Base-by-base conservation (phyloP, 768 basidiomycete genomes). In the Gymnopilus junonius region DNA sequence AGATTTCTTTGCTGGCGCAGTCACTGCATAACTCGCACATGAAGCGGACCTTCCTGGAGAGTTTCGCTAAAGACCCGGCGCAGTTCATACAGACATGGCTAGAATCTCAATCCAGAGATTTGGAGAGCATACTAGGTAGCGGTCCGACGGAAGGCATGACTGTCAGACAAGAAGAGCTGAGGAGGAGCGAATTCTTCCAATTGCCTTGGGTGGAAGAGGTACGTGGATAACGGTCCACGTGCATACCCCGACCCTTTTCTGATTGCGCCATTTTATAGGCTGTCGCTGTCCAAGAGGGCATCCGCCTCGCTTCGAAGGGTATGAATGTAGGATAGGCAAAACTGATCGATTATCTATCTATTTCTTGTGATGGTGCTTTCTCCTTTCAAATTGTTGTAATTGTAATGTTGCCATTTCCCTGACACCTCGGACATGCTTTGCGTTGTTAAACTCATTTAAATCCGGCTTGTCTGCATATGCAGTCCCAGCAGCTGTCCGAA, bases 141-240 rank as follows among this genome's bases (percentile, higher is more conserved):
- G 94, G 94, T 1, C 87, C 91, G 2, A 89, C 87, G 39, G 91
- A 93, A 66, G 91, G 91, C 27, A 82, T 86, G 71, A 88, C 88
- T 2, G 84, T 96, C 10, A 79, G 92, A n/a, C 92, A 93, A 61
- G 95, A 97, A 67, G 95, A 97, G 72, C 77, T 97, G 58, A 85
- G 89, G 64, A 79, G 94, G 55, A 95, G 92, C 70, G 95, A 97
- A 73, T 92, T 95, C 77, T 98, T 97, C 84, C 82, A 84, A 64
- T 75, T 97, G 71, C 93, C 94, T 4, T 98, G 95, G 95, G 94
- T 97, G 12, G 90, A 92, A 68, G 87, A 88, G 80, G 84, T 83
- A 63, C 14, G 76, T 61, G 17, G 5, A 31, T 23, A n/a, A 48
- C 43, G 15, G 40, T 32, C 62, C 43, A n/a, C 51, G 50, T 39